These are phyloP conservation scores for Scheffersomyces insectosa DNA, from an alignment of 1,139 yeast species.

Conservation along the genomic window DNA sequence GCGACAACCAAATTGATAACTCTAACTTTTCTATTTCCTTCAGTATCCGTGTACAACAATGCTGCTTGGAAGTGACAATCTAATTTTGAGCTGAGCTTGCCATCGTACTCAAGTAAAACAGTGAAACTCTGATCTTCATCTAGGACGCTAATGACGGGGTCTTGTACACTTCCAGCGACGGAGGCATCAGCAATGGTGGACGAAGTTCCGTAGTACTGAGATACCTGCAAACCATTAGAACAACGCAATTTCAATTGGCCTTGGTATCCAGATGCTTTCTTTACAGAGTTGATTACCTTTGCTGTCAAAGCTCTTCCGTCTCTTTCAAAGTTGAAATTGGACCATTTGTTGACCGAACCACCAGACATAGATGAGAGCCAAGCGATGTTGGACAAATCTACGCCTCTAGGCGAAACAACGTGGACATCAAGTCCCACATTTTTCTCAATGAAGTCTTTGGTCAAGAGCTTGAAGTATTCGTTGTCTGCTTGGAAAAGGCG, in stretches of 20 bases:
- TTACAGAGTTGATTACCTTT: conserved; percentile 53
- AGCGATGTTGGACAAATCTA: conserved; percentile 77
- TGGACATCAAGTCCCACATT: conserved; percentile 80
- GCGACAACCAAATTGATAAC: conserved; percentile 82
- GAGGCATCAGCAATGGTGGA: conserved; percentile 25
- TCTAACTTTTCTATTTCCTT: conserved; percentile 80
- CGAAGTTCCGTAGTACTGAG: conserved; percentile 67
- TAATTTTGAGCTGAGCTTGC: conserved; percentile 64
- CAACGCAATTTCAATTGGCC: conserved; percentile 84
- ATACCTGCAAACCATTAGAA: conserved; percentile 83
- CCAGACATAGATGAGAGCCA: conserved; percentile 70
- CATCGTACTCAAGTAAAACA: conserved; percentile 75
- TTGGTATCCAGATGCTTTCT: conserved; percentile 64
- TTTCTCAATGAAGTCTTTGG: conserved; percentile 54
- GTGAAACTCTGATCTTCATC: conserved; percentile 68
- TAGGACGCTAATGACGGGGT: conserved; percentile 72
- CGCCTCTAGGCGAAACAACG: conserved; percentile 62
- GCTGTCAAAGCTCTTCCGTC: conserved; percentile 70
- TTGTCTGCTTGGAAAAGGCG: conserved; percentile 57
- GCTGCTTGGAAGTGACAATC: conserved; percentile 96
- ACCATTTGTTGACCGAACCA: conserved; percentile 67
- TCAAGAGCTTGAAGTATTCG: conserved; percentile 62
- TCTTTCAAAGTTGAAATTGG: conserved; percentile 64
- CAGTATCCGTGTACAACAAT: conserved; percentile 71
- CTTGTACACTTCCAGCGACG: conserved; percentile 39